Percentiles rank a stretch among this genome's conserved stretches.
phyloP scores from a whole-genome alignment of 164 flowering plant species.

The Santalum album region DNA sequence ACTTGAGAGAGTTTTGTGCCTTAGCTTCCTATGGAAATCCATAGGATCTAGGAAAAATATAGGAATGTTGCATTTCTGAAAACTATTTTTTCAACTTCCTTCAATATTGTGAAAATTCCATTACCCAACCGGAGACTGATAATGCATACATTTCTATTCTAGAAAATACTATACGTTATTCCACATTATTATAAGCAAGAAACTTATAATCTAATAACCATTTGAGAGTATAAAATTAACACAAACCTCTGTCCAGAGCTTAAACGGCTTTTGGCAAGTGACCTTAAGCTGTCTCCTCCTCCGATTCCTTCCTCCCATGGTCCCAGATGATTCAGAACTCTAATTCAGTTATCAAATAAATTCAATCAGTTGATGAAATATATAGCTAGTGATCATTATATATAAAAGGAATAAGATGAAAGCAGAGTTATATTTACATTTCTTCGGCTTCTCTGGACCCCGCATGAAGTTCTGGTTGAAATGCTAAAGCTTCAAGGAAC shows the following conservation, averaged over 20 bases:
- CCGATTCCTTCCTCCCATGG: conserved; percentile 52
- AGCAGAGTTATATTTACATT: conserved; percentile 41
- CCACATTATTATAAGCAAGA: no score
- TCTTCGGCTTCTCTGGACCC: conserved; percentile 61
- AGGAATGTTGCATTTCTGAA: no score
- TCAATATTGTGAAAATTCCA: no score
- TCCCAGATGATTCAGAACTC: conserved; percentile 68
- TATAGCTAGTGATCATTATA: neutral
- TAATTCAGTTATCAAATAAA: conserved; percentile 11
- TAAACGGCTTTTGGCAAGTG: conserved; percentile 74
- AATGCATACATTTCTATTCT: no score
- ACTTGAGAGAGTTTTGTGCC: no score
- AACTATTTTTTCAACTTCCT: no score
- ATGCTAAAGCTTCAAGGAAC: conserved; percentile 22
- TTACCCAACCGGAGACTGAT: no score
- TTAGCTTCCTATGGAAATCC: no score
- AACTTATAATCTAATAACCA: no score
- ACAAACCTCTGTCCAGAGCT: conserved; percentile 80
- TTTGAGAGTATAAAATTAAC: neutral
- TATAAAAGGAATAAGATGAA: neutral
- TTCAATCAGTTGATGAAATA: conserved; percentile 1
- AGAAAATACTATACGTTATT: no score
- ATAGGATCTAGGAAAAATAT: no score
- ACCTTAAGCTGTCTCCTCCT: conserved; percentile 51
- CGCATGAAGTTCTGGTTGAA: conserved; percentile 49